A percentile compares a stretch with the other conserved stretches of the same genome.
phyloP scores from a whole-genome alignment of 2,329 filamentous ascomycete species.

The Pseudogymnoascus pannorum region DNA sequence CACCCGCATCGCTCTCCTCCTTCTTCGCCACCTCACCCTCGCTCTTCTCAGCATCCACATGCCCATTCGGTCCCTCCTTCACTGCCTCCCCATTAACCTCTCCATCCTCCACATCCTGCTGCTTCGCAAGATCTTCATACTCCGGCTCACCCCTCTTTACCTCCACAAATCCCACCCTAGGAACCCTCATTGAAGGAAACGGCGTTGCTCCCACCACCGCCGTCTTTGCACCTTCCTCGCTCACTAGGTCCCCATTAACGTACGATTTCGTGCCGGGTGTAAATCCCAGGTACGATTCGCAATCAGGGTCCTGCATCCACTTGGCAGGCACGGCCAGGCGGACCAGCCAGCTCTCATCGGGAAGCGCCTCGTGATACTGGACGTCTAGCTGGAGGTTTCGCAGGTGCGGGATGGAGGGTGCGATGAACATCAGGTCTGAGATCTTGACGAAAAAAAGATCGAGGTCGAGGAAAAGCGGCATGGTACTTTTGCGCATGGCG shows the following conservation, averaged over 20 bases:
- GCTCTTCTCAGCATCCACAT: background rate
- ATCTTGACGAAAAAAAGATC: constrained; percentile 64
- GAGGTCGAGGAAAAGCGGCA: constrained; percentile 38
- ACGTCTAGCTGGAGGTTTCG: constrained; percentile 48
- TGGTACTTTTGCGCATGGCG: constrained; percentile 15
- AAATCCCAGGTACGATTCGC: constrained; percentile 43
- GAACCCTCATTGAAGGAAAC: constrained; percentile 47
- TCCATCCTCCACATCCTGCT: constrained; percentile 34
- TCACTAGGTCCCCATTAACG: constrained; percentile 46
- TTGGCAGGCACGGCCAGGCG: constrained; percentile 31
- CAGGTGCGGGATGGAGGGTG: constrained; percentile 52
- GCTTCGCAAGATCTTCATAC: constrained; percentile 43
- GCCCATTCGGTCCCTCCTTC: background rate
- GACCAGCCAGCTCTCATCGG: constrained; percentile 12
- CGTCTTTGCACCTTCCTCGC: constrained; percentile 42
- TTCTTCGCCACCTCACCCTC: background rate
- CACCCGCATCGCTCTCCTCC: background rate
- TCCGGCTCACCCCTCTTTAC: constrained; percentile 48
- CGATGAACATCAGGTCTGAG: constrained; percentile 53
- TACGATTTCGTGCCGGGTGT: constrained; percentile 53
- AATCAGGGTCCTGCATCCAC: constrained; percentile 53
- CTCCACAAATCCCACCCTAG: constrained; percentile 40
- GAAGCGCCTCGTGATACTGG: constrained; percentile 45
- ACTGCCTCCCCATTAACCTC: background rate
- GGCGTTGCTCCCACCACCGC: constrained; percentile 45